phyloP scores from a whole-genome alignment of 495 filamentous ascomycete genomes.

The Penicillium canariense region DNA sequence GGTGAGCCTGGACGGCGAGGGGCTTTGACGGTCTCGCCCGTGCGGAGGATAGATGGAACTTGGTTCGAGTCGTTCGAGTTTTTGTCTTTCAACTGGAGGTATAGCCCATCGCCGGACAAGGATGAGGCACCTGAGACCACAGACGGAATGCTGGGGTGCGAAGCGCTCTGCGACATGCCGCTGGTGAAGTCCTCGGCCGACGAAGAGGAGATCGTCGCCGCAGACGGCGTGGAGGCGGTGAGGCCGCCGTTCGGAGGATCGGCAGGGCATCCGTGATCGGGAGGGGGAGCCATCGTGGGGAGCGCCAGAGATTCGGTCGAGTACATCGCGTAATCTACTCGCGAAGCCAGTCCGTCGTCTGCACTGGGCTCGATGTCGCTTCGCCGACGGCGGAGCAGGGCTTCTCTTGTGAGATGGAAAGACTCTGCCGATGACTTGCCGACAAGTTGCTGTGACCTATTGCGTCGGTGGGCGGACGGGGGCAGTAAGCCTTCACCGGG shows the following conservation, averaged over 20 bases:
- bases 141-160: constrained; percentile 73
- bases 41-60: constrained; percentile 45
- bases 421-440: constrained; percentile 42
- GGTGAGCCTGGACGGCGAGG: constrained; percentile 18
- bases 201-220: constrained; percentile 50
- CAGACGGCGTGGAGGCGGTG: constrained; percentile 55
- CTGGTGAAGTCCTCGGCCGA: constrained; percentile 54
- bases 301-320: constrained; percentile 24
- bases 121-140: constrained; percentile 79
- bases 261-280: constrained; percentile 47
- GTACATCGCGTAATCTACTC: constrained; percentile 30
- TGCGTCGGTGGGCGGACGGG: constrained; percentile 32
- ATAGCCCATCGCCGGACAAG: constrained; percentile 53
- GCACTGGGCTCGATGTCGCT: constrained; percentile 32
- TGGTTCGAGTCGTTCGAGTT: constrained; percentile 30
- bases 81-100: constrained; percentile 23
- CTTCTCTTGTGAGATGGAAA: constrained; percentile 44
- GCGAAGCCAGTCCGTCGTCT: constrained; percentile 20
- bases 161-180: constrained; percentile 61
- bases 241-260: constrained; percentile 47
- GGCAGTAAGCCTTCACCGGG: constrained; percentile 15
- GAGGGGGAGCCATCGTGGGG: constrained; percentile 36
- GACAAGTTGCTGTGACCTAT: constrained; percentile 38
- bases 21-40: constrained; percentile 46
- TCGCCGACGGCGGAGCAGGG: constrained; percentile 35